Evolutionary conservation across 2,329 filamentous ascomycete genomes (phyloP), one percentile per base, ranked within the genome.

Genomic region (Domatiomyces globalis): DNA sequence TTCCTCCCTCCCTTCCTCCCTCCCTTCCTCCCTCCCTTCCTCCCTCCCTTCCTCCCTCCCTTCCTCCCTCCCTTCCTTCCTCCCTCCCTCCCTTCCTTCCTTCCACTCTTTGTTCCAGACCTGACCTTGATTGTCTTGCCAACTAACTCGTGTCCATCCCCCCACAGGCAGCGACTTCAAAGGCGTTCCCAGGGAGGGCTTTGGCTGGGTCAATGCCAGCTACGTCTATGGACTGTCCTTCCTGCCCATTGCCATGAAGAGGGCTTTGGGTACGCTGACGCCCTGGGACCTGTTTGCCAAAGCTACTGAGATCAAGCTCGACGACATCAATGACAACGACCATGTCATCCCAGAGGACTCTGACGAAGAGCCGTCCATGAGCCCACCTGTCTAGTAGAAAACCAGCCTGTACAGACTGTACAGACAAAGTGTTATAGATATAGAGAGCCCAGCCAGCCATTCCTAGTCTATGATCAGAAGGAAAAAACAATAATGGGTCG

Each of bases 201-300:
- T 98, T 65, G 92, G 90, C 49, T 98, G 92, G 92, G 92, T 96
- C 63, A 98, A 98, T 65, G 90, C 92, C 62, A 95, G 89, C 66
- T 98, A 94, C 66, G 85, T 96, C 52, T 94, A 94, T 64, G 92
- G 90, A 43, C 75, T 96, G 54, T 83, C 89, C 59, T 85, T 95
- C 60, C 76, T 95, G 54, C 89, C 85, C 61, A 84, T 86, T 29
- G 87, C 95, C 68, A 89, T 92, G 80, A 81, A 83, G 66, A 84
- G 89, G 61, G 87, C 90, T 0, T 74, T 98, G 42, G 90, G 89
- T 51, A 85, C 88, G 5, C 75, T 94, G 60, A 95, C 89, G 3
- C 83, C 85, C 2, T 96, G 85, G 66, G 84, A 92, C 45, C 85
- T 81, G 1, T 94, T 90, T 67, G 77, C 80, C 64, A 83, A 79